Evolutionary conservation across 345 rosid species (phyloP).

Genomic region (Rhizophora apiculata): DNA sequence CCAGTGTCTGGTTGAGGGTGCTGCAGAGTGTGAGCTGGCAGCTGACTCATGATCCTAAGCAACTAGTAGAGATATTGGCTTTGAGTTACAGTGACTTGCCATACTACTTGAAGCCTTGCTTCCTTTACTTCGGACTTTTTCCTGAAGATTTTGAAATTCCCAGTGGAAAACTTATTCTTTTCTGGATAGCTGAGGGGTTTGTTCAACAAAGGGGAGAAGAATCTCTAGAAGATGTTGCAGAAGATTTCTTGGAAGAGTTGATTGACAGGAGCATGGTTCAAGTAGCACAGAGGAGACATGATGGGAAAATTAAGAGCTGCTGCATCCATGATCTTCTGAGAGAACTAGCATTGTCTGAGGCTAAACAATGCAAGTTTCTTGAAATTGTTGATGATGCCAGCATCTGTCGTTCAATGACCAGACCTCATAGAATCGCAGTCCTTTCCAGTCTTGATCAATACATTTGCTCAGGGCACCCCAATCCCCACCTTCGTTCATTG

Average conservation of each 20-base stretch:
- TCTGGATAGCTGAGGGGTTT: slow-evolving; percentile 32
- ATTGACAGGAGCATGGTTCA: slow-evolving; percentile 29
- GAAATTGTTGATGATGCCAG: slow-evolving; percentile 6
- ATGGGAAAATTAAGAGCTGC: slow-evolving; percentile 11
- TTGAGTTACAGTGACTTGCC: slow-evolving; percentile 27
- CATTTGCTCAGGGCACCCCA: background rate
- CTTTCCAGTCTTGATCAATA: slow-evolving; percentile 17
- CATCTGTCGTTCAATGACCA: background rate
- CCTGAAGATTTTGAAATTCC: slow-evolving; percentile 18
- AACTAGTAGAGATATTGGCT: slow-evolving; percentile 20
- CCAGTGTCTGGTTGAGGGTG: slow-evolving; percentile 21
- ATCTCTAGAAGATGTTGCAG: no score
- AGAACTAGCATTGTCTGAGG: slow-evolving; percentile 20
- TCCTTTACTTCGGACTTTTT: slow-evolving; percentile 31
- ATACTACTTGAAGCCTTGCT: slow-evolving; percentile 22
- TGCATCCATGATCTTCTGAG: slow-evolving; percentile 21
- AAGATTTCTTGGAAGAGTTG: slow-evolving; percentile 22
- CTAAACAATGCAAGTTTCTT: slow-evolving; percentile 17
- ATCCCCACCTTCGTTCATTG: slow-evolving; percentile 20
- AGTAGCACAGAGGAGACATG: slow-evolving; percentile 12
- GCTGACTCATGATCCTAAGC: slow-evolving; percentile 20
- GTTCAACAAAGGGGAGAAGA: slow-evolving; percentile 26
- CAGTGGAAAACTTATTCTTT: slow-evolving; percentile 11
- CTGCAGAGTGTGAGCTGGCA: slow-evolving; percentile 24
- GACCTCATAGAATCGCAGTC: slow-evolving; percentile 6